Base-by-base conservation (phyloP, 202 grass and related monocot genomes). In the Zoysia matrella region DNA sequence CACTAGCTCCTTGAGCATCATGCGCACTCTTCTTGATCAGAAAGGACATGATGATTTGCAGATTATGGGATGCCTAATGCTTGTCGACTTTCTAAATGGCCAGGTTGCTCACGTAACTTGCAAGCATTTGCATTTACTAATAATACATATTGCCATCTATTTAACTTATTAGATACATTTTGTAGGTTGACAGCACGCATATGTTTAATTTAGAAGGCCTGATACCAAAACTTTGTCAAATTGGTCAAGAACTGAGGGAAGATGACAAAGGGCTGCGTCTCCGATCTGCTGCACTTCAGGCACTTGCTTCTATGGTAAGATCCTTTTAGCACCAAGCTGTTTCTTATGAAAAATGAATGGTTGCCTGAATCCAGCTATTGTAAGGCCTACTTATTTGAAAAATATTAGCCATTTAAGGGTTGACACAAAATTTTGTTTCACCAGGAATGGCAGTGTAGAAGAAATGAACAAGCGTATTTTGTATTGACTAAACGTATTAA, bases 131-230 rank as follows among this genome's bases (percentile, higher is more conserved):
- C 30, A 50, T 77, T 41, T 65, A 7, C 11, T 67, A 50, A 16
- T 70, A 62, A 14, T 22, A 22, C 22, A 46, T 63, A 68, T 67
- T 65, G 49, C 71, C 41, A 73, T 80, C 51, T 78, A 55, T 62
- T 67, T 84, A 67, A 30, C 76, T 75, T 71, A 64, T 66, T 81
- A 18, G 12, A 47, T 71, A 74, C 74, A 57, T 71, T 79, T 75
- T 81, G 39, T 86, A 99, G 96, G 96, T 95, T 82, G 91, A 93
- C 48, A 93, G 89, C 65, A 88, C 96, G 42, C 90, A 99, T 76
- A 99, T 99, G 96, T 95, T 92, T 84, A 93, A 90, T 77, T 70
- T 99, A 73, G 96, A 99, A 94, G 89, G 96, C 45, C 73, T 99
- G 5, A 94, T 94, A 78, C 87, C 96, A 67, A 99, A 93, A 73